Conservation (phyloP, 2,329 filamentous ascomycete genomes). For the Ascochyta clinopodiicola region DNA sequence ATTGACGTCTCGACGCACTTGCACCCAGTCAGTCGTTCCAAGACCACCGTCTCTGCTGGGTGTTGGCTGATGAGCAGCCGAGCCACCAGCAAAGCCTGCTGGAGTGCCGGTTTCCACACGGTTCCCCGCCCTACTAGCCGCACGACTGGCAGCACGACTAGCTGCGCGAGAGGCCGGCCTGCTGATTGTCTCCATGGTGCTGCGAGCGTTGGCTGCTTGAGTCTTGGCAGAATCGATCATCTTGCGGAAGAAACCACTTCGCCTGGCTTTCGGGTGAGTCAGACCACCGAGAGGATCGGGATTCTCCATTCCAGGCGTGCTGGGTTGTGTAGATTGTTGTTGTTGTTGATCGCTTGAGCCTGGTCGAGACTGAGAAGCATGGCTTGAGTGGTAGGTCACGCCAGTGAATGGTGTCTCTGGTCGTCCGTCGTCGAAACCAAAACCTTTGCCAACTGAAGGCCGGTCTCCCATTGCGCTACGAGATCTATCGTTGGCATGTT, state of each 20-base stretch:
- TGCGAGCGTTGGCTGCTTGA: slow-evolving; percentile 85
- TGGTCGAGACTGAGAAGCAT: slow-evolving; percentile 64
- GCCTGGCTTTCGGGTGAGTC: slow-evolving; percentile 74
- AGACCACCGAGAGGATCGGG: slow-evolving; percentile 79
- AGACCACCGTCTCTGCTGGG: slow-evolving; percentile 74
- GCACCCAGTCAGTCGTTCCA: slow-evolving; percentile 85
- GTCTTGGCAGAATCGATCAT: slow-evolving; percentile 95
- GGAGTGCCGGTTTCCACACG: slow-evolving; percentile 53
- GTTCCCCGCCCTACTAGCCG: slow-evolving; percentile 42
- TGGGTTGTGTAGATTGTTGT: slow-evolving; percentile 54
- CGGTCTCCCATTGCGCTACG: slow-evolving; percentile 69
- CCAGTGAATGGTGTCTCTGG: slow-evolving; percentile 70
- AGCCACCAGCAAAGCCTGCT: slow-evolving; percentile 62
- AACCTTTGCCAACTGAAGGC: slow-evolving; percentile 46
- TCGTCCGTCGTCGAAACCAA: slow-evolving; percentile 49
- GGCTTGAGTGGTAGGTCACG: slow-evolving; percentile 90
- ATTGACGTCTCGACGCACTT: slow-evolving; percentile 94
- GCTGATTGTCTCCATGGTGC: slow-evolving; percentile 71
- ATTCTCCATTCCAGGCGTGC: slow-evolving; percentile 65
- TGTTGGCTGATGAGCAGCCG: slow-evolving; percentile 30
- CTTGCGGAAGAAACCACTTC: slow-evolving; percentile 92
- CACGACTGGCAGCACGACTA: slow-evolving; percentile 50
- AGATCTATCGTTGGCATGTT: slow-evolving; percentile 60
- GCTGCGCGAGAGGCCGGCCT: slow-evolving; percentile 49
- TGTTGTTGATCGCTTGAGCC: slow-evolving; percentile 54